Conservation (phyloP, 225 moss, liverwort and hornwort species). For the Polytrichum formosum region DNA sequence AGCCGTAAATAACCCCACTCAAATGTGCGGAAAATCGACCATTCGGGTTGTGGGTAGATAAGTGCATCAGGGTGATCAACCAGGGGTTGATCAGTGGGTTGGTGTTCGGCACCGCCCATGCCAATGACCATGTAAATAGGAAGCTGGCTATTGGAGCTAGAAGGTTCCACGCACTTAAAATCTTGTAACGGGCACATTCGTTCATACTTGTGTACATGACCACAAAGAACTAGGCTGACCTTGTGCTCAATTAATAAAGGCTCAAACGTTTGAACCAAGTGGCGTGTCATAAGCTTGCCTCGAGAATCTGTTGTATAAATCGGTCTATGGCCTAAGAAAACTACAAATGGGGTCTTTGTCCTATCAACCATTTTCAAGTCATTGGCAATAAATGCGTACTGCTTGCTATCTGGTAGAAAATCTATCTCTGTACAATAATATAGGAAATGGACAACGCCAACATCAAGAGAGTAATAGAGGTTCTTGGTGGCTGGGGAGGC, state of each 20-base stretch:
- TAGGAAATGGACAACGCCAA: constrained; percentile 66
- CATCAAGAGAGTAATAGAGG: constrained; percentile 50
- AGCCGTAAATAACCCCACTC: constrained; percentile 54
- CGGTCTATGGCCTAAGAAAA: constrained; percentile 53
- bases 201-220: constrained; percentile 72
- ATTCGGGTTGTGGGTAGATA: constrained; percentile 43
- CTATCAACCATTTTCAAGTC: constrained; percentile 46
- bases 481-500: constrained; percentile 43
- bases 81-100: constrained; percentile 31
- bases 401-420: constrained; percentile 34
- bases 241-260: constrained; percentile 43
- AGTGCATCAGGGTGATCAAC: constrained; percentile 12
- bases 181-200: constrained; percentile 52
- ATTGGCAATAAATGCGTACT: constrained; percentile 45
- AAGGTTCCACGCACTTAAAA: constrained; percentile 26
- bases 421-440: constrained; percentile 59
- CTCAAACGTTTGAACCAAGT: constrained; percentile 52
- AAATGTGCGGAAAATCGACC: constrained; percentile 40
- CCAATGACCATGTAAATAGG: constrained; percentile 66
- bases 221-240: constrained; percentile 48
- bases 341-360: constrained; percentile 54
- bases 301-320: constrained; percentile 40
- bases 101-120: constrained; percentile 51
- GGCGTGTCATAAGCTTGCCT: background rate
- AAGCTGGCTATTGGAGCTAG: constrained; percentile 14